These are phyloP conservation scores for Amaranthus hypochondriacus DNA, from an alignment of 148 eudicot species.

Conservation along the genomic window DNA sequence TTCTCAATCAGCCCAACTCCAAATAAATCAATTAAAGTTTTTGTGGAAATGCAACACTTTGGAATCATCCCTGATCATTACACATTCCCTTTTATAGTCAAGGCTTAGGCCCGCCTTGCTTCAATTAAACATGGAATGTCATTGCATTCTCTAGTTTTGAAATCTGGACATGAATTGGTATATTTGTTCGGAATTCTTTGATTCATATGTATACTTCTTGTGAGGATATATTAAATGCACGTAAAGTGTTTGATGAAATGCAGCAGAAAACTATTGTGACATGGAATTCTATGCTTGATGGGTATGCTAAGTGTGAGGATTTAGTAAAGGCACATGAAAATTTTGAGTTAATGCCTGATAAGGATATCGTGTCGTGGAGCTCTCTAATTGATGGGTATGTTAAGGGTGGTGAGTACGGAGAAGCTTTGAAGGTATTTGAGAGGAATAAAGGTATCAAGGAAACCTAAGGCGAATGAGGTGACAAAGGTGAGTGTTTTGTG, in stretches of 20 bases:
- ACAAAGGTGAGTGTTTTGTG: constrained; percentile 86
- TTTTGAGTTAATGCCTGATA: constrained; percentile 60
- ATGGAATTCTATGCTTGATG: constrained; percentile 78
- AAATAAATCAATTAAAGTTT: constrained; percentile 32
- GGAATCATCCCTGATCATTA: constrained; percentile 55
- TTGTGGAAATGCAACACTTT: constrained; percentile 47
- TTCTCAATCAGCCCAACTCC: constrained; percentile 47
- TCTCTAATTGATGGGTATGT: constrained; percentile 84
- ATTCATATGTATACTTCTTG: constrained; percentile 65
- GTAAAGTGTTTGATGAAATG: constrained; percentile 80
- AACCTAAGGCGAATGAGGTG: constrained; percentile 67
- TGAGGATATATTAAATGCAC: constrained; percentile 38
- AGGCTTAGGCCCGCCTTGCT: constrained; percentile 48
- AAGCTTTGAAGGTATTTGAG: constrained; percentile 61
- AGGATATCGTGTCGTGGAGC: constrained; percentile 89
- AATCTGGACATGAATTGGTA: constrained; percentile 48
- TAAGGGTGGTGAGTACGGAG: constrained; percentile 48
- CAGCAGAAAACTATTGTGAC: constrained; percentile 46
- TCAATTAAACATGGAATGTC: constrained; percentile 35
- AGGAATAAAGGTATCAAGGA: constrained; percentile 45
- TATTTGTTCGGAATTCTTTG: constrained; percentile 62
- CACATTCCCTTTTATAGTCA: constrained; percentile 70
- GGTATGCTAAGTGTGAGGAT: constrained; percentile 73
- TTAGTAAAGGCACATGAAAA: constrained; percentile 43
- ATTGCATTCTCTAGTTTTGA: constrained; percentile 38